These are phyloP conservation scores for Colletotrichum falcatum DNA, from an alignment of 2,329 filamentous ascomycete genomes.

Conservation along the genomic window DNA sequence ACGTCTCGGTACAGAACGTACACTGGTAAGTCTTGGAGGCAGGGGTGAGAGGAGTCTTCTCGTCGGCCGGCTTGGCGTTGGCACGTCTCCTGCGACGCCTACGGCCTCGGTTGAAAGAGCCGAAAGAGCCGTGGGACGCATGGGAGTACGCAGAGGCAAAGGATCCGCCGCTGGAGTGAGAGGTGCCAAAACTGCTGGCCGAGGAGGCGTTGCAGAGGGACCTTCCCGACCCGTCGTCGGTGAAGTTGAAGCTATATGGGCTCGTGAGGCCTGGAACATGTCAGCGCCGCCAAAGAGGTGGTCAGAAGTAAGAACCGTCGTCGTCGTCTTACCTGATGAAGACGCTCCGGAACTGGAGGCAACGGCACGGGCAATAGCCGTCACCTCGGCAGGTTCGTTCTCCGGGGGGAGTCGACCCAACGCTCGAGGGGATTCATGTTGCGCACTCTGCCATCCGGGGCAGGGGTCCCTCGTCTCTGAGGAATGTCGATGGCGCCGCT, in stretches of 20 bases:
- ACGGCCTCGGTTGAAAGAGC: conserved; percentile 60
- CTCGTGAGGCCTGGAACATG: conserved; percentile 60
- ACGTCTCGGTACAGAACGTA: conserved; percentile 77
- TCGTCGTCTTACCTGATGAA: conserved; percentile 46
- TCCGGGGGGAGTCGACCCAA: conserved; percentile 70
- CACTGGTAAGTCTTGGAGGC: conserved; percentile 72
- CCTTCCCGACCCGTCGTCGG: conserved; percentile 70
- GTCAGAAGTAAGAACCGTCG: not conserved
- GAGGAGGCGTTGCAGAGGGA: conserved; percentile 72
- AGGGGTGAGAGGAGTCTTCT: conserved; percentile 51
- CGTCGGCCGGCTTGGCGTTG: conserved; percentile 52
- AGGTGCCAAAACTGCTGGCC: conserved; percentile 70
- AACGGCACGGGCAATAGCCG: conserved; percentile 68
- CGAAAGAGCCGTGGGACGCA: conserved; percentile 67
- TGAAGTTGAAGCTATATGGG: conserved; percentile 67
- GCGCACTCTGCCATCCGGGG: conserved; percentile 52
- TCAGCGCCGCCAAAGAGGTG: conserved; percentile 1
- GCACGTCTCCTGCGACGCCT: conserved; percentile 63
- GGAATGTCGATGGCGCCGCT: conserved; percentile 81
- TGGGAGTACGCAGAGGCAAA: conserved; percentile 70
- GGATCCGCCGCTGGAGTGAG: conserved; percentile 69
- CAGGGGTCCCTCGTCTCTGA: conserved; percentile 66
- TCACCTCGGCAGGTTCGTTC: conserved; percentile 70
- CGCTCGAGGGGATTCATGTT: conserved; percentile 69
- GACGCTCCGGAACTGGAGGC: conserved; percentile 64